Percentiles rank a stretch among this genome's conserved stretches.
Conservation (phyloP, 164 flowering plant species). For the Aristolochia californica region DNA sequence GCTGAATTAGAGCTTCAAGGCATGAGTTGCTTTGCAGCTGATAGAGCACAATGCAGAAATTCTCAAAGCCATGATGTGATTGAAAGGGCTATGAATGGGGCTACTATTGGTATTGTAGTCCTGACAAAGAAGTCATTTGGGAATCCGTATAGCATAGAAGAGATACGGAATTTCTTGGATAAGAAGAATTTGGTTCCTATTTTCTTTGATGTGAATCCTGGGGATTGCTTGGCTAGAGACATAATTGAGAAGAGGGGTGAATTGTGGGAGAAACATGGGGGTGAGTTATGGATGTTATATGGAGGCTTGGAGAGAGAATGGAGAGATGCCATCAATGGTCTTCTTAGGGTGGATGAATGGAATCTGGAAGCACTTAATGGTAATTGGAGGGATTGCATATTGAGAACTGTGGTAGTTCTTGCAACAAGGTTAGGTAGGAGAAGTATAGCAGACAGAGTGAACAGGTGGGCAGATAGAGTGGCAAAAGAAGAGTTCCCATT, state of each 20-base stretch:
- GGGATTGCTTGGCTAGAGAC: slow-evolving; percentile 78
- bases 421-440: slow-evolving; percentile 74
- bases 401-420: slow-evolving; percentile 56
- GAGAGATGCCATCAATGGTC: slow-evolving; percentile 71
- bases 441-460: slow-evolving; percentile 65
- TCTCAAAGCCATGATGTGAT: slow-evolving; percentile 56
- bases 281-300: slow-evolving; percentile 70
- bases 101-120: slow-evolving; percentile 71
- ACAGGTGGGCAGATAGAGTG: slow-evolving; percentile 66
- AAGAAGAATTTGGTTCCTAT: slow-evolving; percentile 83
- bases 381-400: slow-evolving; percentile 85
- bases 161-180: slow-evolving; percentile 54
- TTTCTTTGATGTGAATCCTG: slow-evolving; percentile 74
- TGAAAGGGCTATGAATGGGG: slow-evolving; percentile 73
- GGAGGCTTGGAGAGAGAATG: slow-evolving; percentile 89
- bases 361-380: slow-evolving; percentile 79
- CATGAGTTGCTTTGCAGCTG: slow-evolving; percentile 72
- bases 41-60: slow-evolving; percentile 63
- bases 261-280: slow-evolving; percentile 84
- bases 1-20: slow-evolving; percentile 89
- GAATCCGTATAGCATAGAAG: slow-evolving; percentile 83
- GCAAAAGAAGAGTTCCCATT: slow-evolving; percentile 85
- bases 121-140: slow-evolving; percentile 72
- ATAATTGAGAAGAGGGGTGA: slow-evolving; percentile 84
- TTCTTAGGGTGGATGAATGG: slow-evolving; percentile 74